Evolutionary conservation across 1,139 yeast species (phyloP), one percentile per base, ranked within the genome.

Genomic region (Ogataea hybrid): DNA sequence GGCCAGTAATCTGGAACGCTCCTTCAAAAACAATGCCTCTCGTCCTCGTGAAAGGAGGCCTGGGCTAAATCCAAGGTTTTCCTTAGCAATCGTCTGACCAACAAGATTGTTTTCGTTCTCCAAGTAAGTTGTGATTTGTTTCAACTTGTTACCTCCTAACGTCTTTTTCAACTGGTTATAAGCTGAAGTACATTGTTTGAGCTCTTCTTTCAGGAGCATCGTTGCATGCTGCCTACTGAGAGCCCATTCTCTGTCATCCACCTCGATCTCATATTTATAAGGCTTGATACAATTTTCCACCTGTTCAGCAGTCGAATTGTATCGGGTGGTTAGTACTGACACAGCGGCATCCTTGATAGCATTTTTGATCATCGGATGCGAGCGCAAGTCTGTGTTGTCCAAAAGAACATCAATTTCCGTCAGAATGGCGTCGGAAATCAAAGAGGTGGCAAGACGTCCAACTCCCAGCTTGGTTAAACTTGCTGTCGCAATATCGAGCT

Each of bases 211-310:
- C 46, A 94, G 64, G 46, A 94, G 64, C 32, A 68, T 69, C 12
- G 79, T 76, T 0, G 97, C 77, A 58, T 85, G 95, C 23, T 86
- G 95, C 50, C 87, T 79, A 30, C 96, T 83, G 11, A 76, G 62
- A 29, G 72, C 68, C 99, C 99, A 94, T 61, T 94, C 98, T 33
- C 96, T 74, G 57, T 89, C 96, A 58, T 92, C 98, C 35, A 92
- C 78, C 61, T 94, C 98, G 48, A 94, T 90, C 61, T 94, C 98
- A 63, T 92, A 92, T 65, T 94, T 94, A 67, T 84, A 92, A 2
- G 98, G 98, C 63, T 94, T 94, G 58, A 94, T 90, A 67, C 97
- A 90, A 63, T 92, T 94, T 59, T 94, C 99, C 12, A 94, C 98
- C 62, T 94, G 98, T 61, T 94, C 98, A 0, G 98, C 95, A 0